Percentiles rank a stretch among this genome's conserved stretches.
These are phyloP conservation scores for Musa balbisiana DNA, from an alignment of 202 grass and related monocot species.

Conservation along the genomic window DNA sequence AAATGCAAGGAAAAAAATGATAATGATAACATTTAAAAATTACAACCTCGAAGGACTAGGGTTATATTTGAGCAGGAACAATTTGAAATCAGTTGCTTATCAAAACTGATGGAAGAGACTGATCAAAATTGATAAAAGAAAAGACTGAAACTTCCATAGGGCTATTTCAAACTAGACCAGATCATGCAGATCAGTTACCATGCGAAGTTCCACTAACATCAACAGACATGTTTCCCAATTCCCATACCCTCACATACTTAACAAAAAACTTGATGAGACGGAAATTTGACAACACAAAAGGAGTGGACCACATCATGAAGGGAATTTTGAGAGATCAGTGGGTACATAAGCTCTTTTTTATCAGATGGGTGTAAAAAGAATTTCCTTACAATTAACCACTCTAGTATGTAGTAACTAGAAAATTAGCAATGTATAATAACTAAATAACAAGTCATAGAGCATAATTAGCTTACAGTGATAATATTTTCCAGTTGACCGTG, in stretches of 20 bases:
- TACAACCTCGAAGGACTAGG: neutral
- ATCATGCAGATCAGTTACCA: neutral
- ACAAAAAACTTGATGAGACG: neutral
- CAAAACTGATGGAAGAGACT: neutral
- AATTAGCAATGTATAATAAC: no score
- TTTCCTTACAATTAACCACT: no score
- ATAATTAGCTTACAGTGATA: constrained; percentile 90
- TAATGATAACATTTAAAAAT: neutral
- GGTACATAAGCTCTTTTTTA: no score
- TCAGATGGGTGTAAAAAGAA: no score
- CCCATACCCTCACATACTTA: no score
- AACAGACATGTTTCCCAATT: no score
- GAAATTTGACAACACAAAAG: neutral
- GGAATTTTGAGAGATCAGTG: no score
- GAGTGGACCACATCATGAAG: no score
- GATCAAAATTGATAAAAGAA: neutral
- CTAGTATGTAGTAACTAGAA: no score
- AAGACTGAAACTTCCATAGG: no score
- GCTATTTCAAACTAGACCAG: neutral
- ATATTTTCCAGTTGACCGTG: constrained; percentile 93
- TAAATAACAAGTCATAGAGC: neutral
- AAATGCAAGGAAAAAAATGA: neutral
- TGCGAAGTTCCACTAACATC: neutral
- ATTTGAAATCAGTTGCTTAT: neutral
- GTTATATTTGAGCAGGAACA: neutral